Evolutionary conservation across 768 basidiomycete genomes (phyloP).

Genomic region (Lactarius evosmus): DNA sequence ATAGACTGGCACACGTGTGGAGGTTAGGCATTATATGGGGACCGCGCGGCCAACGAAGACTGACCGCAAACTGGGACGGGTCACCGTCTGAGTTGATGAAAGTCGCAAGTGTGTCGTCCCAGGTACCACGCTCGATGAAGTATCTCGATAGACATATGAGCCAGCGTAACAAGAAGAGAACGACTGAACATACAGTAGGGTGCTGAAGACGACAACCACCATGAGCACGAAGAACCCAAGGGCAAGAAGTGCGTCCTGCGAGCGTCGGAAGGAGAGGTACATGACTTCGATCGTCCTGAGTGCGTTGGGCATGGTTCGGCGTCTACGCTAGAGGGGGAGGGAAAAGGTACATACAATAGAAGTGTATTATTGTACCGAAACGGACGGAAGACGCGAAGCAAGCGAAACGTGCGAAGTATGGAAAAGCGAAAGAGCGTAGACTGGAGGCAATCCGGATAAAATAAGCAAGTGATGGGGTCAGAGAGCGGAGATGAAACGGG

Average conservation of each 20-base stretch:
- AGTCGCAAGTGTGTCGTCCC: conserved; percentile 75
- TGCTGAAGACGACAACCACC: conserved; percentile 85
- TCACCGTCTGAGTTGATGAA: conserved; percentile 87
- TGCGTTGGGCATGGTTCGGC: neutral
- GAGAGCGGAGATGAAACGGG: conserved; percentile 9
- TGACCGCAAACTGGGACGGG: conserved; percentile 71
- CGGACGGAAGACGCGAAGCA: conserved; percentile 84
- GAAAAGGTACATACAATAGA: conserved; percentile 50
- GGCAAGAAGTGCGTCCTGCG: conserved; percentile 82
- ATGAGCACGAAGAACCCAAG: conserved; percentile 87
- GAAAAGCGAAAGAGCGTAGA: conserved; percentile 88
- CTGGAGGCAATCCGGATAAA: conserved; percentile 37
- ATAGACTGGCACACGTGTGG: conserved; percentile 45
- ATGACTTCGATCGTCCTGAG: conserved; percentile 87
- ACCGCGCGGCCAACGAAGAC: conserved; percentile 26
- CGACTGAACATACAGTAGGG: conserved; percentile 51
- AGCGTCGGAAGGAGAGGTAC: conserved; percentile 83
- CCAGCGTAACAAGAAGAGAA: neutral
- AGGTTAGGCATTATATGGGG: neutral
- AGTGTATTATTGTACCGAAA: conserved; percentile 84
- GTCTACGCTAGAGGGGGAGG: neutral
- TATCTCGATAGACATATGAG: conserved; percentile 46
- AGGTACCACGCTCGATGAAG: conserved; percentile 86
- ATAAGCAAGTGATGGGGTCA: neutral
- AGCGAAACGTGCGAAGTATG: conserved; percentile 84